Evolutionary conservation across 2,329 filamentous ascomycete genomes (phyloP).

Genomic region (Coniosporium tulheliwenetii): DNA sequence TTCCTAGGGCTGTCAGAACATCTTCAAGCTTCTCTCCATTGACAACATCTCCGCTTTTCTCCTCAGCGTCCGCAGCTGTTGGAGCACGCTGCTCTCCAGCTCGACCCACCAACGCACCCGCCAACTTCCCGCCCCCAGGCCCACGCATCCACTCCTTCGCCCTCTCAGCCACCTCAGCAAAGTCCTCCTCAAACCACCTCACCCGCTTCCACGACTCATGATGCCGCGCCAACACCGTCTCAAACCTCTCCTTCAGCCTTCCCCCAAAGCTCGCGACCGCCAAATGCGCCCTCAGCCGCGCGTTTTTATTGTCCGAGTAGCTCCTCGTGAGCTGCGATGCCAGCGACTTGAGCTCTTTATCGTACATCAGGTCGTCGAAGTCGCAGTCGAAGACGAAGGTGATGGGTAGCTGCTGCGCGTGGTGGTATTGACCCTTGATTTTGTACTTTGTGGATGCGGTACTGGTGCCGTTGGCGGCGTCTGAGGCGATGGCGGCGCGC

Average conservation of each 20-base stretch:
- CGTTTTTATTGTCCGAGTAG: slow-evolving; percentile 74
- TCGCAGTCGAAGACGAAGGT: slow-evolving; percentile 79
- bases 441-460: slow-evolving; percentile 5
- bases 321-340: slow-evolving; percentile 69
- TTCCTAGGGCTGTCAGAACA: slow-evolving; percentile 15
- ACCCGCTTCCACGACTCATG: slow-evolving; percentile 71
- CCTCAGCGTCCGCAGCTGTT: background rate
- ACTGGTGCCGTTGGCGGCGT: slow-evolving; percentile 3
- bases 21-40: slow-evolving; percentile 1
- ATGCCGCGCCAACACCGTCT: slow-evolving; percentile 54
- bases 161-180: slow-evolving; percentile 49
- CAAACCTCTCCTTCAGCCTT: slow-evolving; percentile 59
- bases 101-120: slow-evolving; percentile 25
- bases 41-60: background rate
- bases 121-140: slow-evolving; percentile 40
- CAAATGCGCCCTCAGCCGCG: slow-evolving; percentile 53
- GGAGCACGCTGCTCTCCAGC: background rate
- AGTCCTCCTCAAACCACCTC: slow-evolving; percentile 58
- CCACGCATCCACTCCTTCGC: slow-evolving; percentile 54
- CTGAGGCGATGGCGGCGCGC: slow-evolving; percentile 15
- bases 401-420: slow-evolving; percentile 50
- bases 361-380: slow-evolving; percentile 80
- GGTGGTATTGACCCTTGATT: slow-evolving; percentile 10
- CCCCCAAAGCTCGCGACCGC: slow-evolving; percentile 67
- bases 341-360: slow-evolving; percentile 72